Evolutionary conservation across 106 monocot genomes (phyloP).

Genomic region (Dendrobium catenatum): DNA sequence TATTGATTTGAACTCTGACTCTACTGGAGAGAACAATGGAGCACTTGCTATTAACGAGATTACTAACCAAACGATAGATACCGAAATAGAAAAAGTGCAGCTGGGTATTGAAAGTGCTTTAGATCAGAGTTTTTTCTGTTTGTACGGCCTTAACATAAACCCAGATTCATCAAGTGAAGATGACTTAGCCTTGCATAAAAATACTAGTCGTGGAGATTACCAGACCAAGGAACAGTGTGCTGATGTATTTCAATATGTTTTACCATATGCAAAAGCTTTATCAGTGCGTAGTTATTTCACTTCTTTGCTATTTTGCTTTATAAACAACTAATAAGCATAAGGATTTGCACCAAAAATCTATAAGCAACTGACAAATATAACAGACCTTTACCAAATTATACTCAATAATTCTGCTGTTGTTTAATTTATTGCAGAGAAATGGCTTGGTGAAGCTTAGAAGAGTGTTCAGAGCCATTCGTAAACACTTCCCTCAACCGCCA

Average conservation of each 20-base stretch:
- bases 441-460: slow-evolving; percentile 89
- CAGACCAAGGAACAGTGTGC: slow-evolving; percentile 98
- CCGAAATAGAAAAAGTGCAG: slow-evolving; percentile 67
- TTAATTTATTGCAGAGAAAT: slow-evolving; percentile 41
- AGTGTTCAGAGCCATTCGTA: slow-evolving; percentile 87
- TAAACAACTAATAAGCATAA: neutral
- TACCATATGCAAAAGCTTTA: slow-evolving; percentile 89
- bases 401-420: neutral
- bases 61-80: slow-evolving; percentile 16
- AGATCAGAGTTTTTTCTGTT: slow-evolving; percentile 94
- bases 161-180: slow-evolving; percentile 93
- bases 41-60: slow-evolving; percentile 6
- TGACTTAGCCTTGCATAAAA: slow-evolving; percentile 83
- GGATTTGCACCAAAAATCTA: neutral
- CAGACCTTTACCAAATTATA: neutral
- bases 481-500: slow-evolving; percentile 92
- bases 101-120: slow-evolving; percentile 77
- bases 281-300: slow-evolving; percentile 44
- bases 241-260: slow-evolving; percentile 96
- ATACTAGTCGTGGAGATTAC: slow-evolving; percentile 91
- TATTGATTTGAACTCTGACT: slow-evolving; percentile 12
- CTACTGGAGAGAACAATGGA: slow-evolving; percentile 9
- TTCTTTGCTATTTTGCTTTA: slow-evolving; percentile 5
- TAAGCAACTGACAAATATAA: neutral
- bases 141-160: slow-evolving; percentile 91